A percentile compares a stretch with the other conserved stretches of the same genome.
phyloP scores from a whole-genome alignment of 2,329 filamentous ascomycete genomes.

The Xylariaceae sp. region DNA sequence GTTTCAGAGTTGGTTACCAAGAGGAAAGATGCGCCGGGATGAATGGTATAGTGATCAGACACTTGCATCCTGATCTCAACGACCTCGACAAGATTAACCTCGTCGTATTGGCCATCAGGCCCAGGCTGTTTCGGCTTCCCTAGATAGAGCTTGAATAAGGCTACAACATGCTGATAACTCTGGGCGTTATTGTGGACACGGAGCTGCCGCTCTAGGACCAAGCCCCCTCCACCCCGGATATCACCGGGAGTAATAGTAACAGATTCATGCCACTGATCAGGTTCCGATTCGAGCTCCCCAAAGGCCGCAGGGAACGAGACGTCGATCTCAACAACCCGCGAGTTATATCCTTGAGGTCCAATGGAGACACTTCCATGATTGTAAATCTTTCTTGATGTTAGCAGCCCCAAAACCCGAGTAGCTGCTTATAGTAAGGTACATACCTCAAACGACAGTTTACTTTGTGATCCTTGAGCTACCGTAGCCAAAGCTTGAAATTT shows the following conservation, averaged over 20 bases:
- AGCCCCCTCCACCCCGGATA: slow-evolving; percentile 1
- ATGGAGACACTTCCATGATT: slow-evolving; percentile 16
- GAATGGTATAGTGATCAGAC: slow-evolving; percentile 9
- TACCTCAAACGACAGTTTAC: slow-evolving; percentile 20
- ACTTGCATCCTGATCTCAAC: slow-evolving; percentile 17
- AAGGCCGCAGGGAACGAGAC: slow-evolving; percentile 14
- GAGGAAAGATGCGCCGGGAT: slow-evolving; percentile 15
- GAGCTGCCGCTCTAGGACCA: slow-evolving; percentile 1
- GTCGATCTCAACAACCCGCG: slow-evolving; percentile 14
- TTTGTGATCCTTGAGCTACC: slow-evolving; percentile 20
- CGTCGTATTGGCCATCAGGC: slow-evolving; percentile 6
- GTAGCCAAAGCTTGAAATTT: slow-evolving; percentile 10
- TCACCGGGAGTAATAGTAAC: slow-evolving; percentile 5
- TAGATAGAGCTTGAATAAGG: slow-evolving; percentile 15
- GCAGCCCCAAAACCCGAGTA: neutral
- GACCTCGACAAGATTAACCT: slow-evolving; percentile 16
- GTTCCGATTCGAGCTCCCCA: slow-evolving; percentile 17
- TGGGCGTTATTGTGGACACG: slow-evolving; percentile 17
- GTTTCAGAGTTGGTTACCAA: slow-evolving; percentile 20
- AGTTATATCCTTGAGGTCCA: slow-evolving; percentile 9
- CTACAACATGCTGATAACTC: slow-evolving; percentile 17
- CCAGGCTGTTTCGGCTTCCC: slow-evolving; percentile 6
- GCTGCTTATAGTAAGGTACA: neutral
- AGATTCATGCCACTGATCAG: slow-evolving; percentile 14
- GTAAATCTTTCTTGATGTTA: slow-evolving; percentile 11